Conservation (phyloP, 306 rosid genomes). For the Arachis hypogaea region DNA sequence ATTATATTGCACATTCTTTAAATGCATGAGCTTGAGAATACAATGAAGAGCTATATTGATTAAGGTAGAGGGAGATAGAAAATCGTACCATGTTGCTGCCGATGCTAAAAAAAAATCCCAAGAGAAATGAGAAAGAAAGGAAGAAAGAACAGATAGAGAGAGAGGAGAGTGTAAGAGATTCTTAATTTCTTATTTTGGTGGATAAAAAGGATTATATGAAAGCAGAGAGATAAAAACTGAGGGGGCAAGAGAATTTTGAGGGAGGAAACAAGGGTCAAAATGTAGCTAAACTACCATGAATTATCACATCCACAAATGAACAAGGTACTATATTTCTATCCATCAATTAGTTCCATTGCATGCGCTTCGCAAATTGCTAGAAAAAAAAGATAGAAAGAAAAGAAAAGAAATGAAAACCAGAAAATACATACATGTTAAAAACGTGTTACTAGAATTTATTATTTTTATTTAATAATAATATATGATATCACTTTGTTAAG, state of each 20-base stretch:
- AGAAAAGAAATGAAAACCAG: too few relatives aligned
- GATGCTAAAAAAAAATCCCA: slow-evolving; percentile 26
- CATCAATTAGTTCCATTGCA: background rate
- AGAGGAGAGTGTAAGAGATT: slow-evolving; percentile 43
- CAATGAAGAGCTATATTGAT: too few relatives aligned
- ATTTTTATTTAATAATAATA: background rate
- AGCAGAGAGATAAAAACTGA: slow-evolving; percentile 48
- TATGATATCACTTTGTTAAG: background rate
- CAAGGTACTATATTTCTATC: too few relatives aligned
- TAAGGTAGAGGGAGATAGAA: background rate
- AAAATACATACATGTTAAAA: background rate
- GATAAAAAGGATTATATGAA: slow-evolving; percentile 33
- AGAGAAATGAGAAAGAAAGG: slow-evolving; percentile 44
- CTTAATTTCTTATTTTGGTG: slow-evolving; percentile 51
- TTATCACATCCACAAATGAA: background rate
- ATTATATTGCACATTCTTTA: background rate
- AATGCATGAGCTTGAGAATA: background rate
- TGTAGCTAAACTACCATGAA: background rate
- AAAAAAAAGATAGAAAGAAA: too few relatives aligned
- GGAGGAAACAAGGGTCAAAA: slow-evolving; percentile 57
- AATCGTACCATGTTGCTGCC: slow-evolving; percentile 59
- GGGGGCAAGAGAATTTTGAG: slow-evolving; percentile 52
- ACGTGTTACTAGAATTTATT: background rate
- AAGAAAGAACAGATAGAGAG: slow-evolving; percentile 41
- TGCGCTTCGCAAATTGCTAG: background rate